These are phyloP conservation scores for Mortierella claussenii DNA, from an alignment of 192 early-diverging fungal genomes.

Conservation along the genomic window DNA sequence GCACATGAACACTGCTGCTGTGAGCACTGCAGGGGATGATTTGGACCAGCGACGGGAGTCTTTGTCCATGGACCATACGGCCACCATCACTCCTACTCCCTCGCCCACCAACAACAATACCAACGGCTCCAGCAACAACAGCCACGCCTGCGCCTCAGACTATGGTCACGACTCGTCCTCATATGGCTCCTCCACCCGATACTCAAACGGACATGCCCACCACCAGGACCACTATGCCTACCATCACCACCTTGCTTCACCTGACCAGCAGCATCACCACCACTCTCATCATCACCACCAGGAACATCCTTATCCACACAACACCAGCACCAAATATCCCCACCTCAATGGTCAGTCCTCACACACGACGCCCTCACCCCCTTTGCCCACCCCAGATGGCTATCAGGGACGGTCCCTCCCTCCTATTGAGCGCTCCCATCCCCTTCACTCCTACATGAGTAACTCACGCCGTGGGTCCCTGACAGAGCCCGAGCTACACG, in stretches of 20 bases:
- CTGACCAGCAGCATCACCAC: conserved; percentile 15
- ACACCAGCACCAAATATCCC: neutral
- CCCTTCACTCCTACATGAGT: conserved; percentile 37
- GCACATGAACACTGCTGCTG: conserved; percentile 7
- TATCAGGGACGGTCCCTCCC: conserved; percentile 40
- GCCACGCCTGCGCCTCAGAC: conserved; percentile 21
- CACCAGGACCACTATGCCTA: conserved; percentile 4
- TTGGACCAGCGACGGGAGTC: conserved; percentile 20
- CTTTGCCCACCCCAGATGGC: conserved; percentile 35
- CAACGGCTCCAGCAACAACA: too few species aligned
- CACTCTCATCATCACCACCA: conserved; percentile 15
- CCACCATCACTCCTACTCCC: conserved; percentile 38
- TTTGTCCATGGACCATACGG: conserved; percentile 18
- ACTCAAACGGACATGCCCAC: conserved; percentile 26
- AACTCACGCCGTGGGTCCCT: conserved; percentile 45
- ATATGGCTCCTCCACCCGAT: conserved; percentile 6
- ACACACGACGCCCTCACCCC: conserved; percentile 41
- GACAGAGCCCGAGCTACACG: conserved; percentile 28
- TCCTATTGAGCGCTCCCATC: conserved; percentile 44
- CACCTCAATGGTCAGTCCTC: neutral
- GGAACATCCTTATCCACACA: neutral
- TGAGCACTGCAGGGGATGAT: neutral
- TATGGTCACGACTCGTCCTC: neutral
- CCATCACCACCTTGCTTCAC: conserved; percentile 21
- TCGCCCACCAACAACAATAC: too few species aligned